phyloP scores from a whole-genome alignment of 225 moss, liverwort and hornwort genomes.

The Takakia lepidozioides region DNA sequence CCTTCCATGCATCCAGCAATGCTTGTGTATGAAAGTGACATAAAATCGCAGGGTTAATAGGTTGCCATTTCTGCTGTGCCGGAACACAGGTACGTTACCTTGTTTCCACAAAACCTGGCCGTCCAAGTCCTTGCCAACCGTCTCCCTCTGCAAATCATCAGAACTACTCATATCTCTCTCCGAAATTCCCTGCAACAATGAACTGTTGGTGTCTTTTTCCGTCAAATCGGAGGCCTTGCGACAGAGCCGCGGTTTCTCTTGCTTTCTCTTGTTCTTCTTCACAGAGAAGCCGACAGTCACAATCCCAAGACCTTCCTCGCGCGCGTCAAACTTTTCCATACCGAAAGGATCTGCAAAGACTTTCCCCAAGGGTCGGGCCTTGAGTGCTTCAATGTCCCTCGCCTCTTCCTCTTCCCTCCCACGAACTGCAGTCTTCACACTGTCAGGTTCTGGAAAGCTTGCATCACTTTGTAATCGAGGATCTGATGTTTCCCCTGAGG shows the following conservation, averaged over 20 bases:
- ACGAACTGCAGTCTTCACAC: not conserved
- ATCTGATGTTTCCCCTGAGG: constrained; percentile 1
- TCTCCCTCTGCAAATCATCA: too few relatives aligned
- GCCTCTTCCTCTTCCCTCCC: constrained; percentile 4
- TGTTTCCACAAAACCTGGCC: too few relatives aligned
- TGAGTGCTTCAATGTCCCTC: not conserved
- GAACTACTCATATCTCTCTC: constrained; percentile 1
- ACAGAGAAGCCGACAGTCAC: constrained; percentile 1
- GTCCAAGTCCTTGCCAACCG: too few relatives aligned
- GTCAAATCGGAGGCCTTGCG: constrained; percentile 4
- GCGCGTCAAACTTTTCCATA: not conserved
- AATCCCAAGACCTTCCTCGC: not conserved
- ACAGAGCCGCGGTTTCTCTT: constrained; percentile 6
- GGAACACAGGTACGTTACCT: too few relatives aligned
- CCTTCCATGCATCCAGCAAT: too few relatives aligned
- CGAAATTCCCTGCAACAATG: constrained; percentile 5
- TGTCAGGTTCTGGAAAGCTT: constrained; percentile 8
- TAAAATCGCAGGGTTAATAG: too few relatives aligned
- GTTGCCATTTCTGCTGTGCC: too few relatives aligned
- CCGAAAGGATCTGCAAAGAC: not conserved
- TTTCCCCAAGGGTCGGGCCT: not conserved
- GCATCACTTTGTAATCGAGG: constrained; percentile 23
- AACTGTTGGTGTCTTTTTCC: not conserved
- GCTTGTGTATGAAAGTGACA: too few relatives aligned
- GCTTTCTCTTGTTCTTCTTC: constrained; percentile 5